Percentiles rank a stretch among this genome's conserved stretches.
Evolutionary conservation across 169 alveolate genomes (phyloP).

Genomic region (Eimeria praecox): DNA sequence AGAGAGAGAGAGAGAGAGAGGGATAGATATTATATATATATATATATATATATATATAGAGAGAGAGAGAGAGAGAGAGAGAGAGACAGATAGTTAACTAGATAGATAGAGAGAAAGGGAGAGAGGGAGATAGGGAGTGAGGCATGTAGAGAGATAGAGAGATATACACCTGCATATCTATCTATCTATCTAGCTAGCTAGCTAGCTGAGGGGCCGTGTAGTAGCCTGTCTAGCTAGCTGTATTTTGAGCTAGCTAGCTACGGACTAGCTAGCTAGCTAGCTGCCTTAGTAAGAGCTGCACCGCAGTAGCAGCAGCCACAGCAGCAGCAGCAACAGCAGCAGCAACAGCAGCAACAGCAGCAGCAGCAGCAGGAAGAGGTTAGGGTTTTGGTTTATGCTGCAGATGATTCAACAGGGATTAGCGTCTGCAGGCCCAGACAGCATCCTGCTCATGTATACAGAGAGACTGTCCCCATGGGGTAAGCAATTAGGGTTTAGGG

Average conservation of each 20-base stretch:
- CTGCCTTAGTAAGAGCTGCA: neutral
- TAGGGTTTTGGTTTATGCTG: neutral
- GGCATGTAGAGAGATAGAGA: neutral
- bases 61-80: neutral
- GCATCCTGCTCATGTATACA: conserved; percentile 72
- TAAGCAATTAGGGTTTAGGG: conserved; percentile 7
- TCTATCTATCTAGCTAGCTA: neutral
- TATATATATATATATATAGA: too few relatives aligned
- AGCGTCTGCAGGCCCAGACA: conserved; percentile 59
- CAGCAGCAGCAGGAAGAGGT: neutral
- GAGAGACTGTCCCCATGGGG: conserved; percentile 79
- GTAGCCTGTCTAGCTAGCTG: neutral
- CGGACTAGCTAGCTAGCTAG: neutral
- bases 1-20: too few relatives aligned
- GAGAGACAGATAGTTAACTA: neutral
- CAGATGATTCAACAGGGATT: conserved; percentile 44
- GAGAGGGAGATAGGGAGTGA: neutral
- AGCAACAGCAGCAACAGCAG: neutral
- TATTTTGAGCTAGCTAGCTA: too few relatives aligned
- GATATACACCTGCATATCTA: neutral
- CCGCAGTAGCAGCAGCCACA: neutral
- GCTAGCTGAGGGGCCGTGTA: neutral
- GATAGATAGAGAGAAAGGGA: neutral
- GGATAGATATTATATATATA: too few relatives aligned
- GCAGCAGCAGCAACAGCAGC: neutral